Base-by-base conservation (phyloP, 345 rosid genomes). In the Cardiospermum halicacabum region DNA sequence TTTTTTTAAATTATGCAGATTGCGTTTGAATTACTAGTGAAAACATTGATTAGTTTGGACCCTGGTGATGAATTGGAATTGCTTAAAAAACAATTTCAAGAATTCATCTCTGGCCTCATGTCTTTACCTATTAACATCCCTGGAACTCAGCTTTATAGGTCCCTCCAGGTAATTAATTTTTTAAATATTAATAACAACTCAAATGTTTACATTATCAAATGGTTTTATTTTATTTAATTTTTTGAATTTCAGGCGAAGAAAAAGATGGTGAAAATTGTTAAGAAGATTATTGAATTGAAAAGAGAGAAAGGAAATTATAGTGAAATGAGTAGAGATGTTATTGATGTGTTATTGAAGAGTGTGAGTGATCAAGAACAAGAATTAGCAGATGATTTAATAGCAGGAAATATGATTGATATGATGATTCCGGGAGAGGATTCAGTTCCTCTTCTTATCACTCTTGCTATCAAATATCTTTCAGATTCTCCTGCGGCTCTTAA, bases 371-470 rank as follows among this genome's bases (percentile, higher is more conserved):
- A 77, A n/a, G n/a, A n/a, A 26, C 67, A 78, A 43, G 32, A 56
- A 49, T 72, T 94, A 31, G 82, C 89, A 11, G 84, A 87, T 50
- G 89, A 84, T 69, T 69, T 87, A 45, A 87, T 95, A 15, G 99
- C 97, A 9, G 87, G 76, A 66, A 94, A 94, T 70, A 76, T 94
- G 82, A 85, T 94, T 53, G 99, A 94, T 57, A 91, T 94, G 97
- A 94, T 94, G 96, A 94, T 94, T 16, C 99, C 99, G 0, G 99
- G 99, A 16, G 97, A 94, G 56, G 99, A 91, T 76, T 94, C 99
- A 3, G 99, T 94, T 18, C 99, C 99, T 0, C 75, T 94, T 65
- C 96, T 94, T 32, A 87, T 91, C 72, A 89, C 99, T 48, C 92
- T 94, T 0, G 93, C 99, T 39, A 68, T 87, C 4, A 89, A 89